Evolutionary conservation across 2,329 filamentous ascomycete species (phyloP).

Genomic region (Pseudonectria foliicola): DNA sequence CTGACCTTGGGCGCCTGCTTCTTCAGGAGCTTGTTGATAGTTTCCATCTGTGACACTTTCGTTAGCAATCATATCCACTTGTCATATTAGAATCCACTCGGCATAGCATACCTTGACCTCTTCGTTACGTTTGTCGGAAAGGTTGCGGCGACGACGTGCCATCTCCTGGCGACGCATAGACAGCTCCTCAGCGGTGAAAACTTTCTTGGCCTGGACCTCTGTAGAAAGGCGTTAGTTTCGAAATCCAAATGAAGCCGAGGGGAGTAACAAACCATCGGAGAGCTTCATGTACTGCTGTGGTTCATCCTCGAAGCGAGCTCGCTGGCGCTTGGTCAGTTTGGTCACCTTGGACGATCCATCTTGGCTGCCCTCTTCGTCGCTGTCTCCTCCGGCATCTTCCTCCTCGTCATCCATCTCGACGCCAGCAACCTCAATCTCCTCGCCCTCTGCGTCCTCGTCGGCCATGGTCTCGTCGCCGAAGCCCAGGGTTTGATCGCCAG

Average conservation of each 20-base stretch:
- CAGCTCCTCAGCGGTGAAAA: constrained; percentile 54
- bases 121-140: constrained; percentile 58
- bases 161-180: constrained; percentile 57
- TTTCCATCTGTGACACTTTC: constrained; percentile 61
- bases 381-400: constrained; percentile 34
- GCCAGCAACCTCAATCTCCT: constrained; percentile 34
- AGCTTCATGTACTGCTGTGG: constrained; percentile 52
- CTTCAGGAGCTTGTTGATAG: constrained; percentile 83
- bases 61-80: constrained; percentile 1
- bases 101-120: constrained; percentile 49
- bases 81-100: constrained; percentile 1
- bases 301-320: constrained; percentile 51
- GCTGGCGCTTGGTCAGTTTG: constrained; percentile 55
- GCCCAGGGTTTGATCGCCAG: constrained; percentile 29
- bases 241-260: neutral
- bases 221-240: constrained; percentile 13
- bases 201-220: constrained; percentile 59
- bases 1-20: constrained; percentile 75
- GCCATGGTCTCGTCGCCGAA: constrained; percentile 39
- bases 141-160: constrained; percentile 52
- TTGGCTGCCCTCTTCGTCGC: constrained; percentile 39
- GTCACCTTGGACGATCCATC: constrained; percentile 47
- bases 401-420: constrained; percentile 37
- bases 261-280: constrained; percentile 45
- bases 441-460: constrained; percentile 42